Conservation (phyloP, 2,329 filamentous ascomycete species). For the Elsinoe fawcettii region DNA sequence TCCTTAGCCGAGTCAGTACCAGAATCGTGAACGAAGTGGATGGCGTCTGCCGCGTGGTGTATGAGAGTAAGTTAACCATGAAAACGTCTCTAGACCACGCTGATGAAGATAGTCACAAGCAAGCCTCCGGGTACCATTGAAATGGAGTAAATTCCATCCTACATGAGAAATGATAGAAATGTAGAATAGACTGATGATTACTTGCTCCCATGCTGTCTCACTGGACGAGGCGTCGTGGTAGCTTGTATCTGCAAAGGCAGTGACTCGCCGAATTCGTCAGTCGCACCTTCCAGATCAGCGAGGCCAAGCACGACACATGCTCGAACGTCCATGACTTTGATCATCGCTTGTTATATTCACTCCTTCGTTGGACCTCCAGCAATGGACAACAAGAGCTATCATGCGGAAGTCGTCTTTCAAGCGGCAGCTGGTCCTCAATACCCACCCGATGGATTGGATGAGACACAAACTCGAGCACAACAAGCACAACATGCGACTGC, state of each 20-base stretch:
- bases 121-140: slow-evolving; percentile 68
- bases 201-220: neutral
- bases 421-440: too few species aligned
- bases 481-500: too few species aligned
- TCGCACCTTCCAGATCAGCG: neutral
- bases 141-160: slow-evolving; percentile 50
- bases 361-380: too few species aligned
- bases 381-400: too few species aligned
- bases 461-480: too few species aligned
- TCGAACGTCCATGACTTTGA: neutral
- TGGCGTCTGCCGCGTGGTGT: slow-evolving; percentile 63
- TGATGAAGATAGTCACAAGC: slow-evolving; percentile 43
- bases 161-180: neutral
- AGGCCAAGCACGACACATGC: neutral
- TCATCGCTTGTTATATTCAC: neutral
- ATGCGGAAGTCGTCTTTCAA: too few species aligned
- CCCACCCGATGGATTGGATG: too few species aligned
- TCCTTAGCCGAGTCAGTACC: slow-evolving; percentile 57
- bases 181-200: neutral
- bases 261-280: neutral
- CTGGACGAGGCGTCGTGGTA: neutral
- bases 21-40: slow-evolving; percentile 70
- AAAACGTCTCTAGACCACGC: neutral
- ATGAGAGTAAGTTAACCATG: slow-evolving; percentile 49
- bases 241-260: neutral